Percentiles rank a stretch among this genome's conserved stretches.
Conservation (phyloP, 257 asterid species). For the Solanum rostratum region DNA sequence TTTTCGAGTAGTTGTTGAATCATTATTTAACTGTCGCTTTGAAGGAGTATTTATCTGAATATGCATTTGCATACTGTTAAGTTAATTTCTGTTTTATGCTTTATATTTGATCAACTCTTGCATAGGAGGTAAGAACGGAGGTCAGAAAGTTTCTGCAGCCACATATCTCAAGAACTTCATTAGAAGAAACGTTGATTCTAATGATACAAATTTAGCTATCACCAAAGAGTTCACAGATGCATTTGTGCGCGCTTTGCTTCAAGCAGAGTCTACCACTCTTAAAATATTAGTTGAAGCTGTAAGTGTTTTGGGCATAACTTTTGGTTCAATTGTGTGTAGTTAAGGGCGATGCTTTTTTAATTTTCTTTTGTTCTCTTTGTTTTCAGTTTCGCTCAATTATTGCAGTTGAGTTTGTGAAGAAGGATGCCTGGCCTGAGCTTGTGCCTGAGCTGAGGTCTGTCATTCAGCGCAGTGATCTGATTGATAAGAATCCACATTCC, state of each 20-base stretch:
- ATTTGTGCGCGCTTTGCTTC: conserved; percentile 18
- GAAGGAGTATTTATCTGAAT: background rate
- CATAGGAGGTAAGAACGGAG: conserved; percentile 15
- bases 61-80: background rate
- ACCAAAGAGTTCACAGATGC: conserved; percentile 27
- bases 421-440: conserved; percentile 27
- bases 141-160: conserved; percentile 26
- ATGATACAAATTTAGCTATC: background rate
- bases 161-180: conserved; percentile 28
- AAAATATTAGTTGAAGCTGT: conserved; percentile 27
- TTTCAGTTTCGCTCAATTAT: conserved; percentile 23
- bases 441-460: conserved; percentile 20
- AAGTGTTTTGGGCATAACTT: background rate
- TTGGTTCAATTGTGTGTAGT: background rate
- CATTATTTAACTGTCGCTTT: background rate
- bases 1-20: background rate
- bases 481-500: conserved; percentile 5
- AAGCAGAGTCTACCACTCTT: conserved; percentile 17
- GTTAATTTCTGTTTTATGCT: background rate
- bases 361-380: background rate
- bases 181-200: conserved; percentile 11
- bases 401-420: conserved; percentile 27
- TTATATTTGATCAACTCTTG: background rate
- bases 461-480: conserved; percentile 16
- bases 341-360: background rate